Conservation (phyloP, 83 land plant species). For the Picea abies region DNA sequence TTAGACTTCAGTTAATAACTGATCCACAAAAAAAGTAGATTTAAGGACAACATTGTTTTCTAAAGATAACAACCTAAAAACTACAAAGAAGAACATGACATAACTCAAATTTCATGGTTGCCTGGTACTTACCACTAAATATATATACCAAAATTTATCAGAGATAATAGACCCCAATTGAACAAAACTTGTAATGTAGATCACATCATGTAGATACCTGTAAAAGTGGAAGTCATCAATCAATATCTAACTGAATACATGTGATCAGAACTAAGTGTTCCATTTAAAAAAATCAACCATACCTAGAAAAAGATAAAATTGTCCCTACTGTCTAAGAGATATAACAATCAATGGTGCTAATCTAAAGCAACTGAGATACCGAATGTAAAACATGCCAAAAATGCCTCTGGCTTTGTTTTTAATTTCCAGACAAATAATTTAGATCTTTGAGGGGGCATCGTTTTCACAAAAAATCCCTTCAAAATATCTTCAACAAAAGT, state of each 20-base stretch:
- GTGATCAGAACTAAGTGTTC: background rate
- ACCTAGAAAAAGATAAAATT: background rate
- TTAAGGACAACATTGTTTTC: background rate
- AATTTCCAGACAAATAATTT: no score
- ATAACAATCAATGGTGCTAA: background rate
- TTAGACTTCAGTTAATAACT: background rate
- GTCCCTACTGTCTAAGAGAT: background rate
- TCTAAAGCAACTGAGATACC: background rate
- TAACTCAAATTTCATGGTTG: background rate
- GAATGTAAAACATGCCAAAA: background rate
- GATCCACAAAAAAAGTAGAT: background rate
- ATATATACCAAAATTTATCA: constrained; percentile 87
- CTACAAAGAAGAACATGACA: background rate
- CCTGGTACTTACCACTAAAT: constrained; percentile 72
- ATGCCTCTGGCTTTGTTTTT: background rate
- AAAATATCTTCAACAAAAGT: background rate
- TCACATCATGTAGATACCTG: constrained; percentile 93
- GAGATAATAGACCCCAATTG: constrained; percentile 85
- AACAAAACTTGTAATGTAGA: constrained; percentile 95
- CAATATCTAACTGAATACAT: background rate
- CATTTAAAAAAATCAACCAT: background rate
- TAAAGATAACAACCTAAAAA: no score
- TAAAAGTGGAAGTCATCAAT: constrained; percentile 21
- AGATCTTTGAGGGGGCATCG: no score
- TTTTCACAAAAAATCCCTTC: no score